Evolutionary conservation across 2,329 filamentous ascomycete genomes (phyloP), one percentile per base, ranked within the genome.

Genomic region (Sphaerulina vaccinii): DNA sequence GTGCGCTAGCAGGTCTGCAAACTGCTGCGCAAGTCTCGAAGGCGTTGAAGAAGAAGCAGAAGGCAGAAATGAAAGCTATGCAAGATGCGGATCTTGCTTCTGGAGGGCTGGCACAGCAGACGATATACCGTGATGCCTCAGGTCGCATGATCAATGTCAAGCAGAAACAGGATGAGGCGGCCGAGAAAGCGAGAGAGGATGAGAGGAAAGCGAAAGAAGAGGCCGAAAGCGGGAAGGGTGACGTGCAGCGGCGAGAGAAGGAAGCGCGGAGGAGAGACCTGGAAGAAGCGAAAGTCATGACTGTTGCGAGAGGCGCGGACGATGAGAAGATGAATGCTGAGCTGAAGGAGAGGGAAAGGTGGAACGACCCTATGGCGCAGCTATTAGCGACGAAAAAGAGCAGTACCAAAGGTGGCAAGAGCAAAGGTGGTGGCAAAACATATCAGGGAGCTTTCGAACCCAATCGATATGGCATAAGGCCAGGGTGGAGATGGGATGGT

Each of bases 401-500:
- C 38, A 73, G 70, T 64, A 79, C 77, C 15, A 83, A 80, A 59
- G 88, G 86, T 3, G 75, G 65, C 62, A 81, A 73, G 74, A 77
- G 61, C 56, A 79, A 74, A 60, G 69, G 70, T 55, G 63, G 66
- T 32, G 73, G 69, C 59, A 73, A 71, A 61, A 68, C 87, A 3
- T 99, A 97, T 68, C 75, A 83, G 54, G 93, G 92, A 0, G 80
- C 85, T 0, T 88, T 87, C 50, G 81, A 88, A 65, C 93, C 93
- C 38, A 99, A 99, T 77, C 80, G 93, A 16, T 97, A 97, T 73
- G 89, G 88, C 1, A 97, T 99, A 56, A 79, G 86, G 55, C 93
- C 93, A 0, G 95, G 93, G 0, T 90, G 95, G 74, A 79, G 89
- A 59, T 99, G 93, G 93, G 93, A 99, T 76, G 93, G 95, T 5